Conservation (phyloP, 371 early-diverging fungal genomes). For the Vairimorpha necatrix region DNA sequence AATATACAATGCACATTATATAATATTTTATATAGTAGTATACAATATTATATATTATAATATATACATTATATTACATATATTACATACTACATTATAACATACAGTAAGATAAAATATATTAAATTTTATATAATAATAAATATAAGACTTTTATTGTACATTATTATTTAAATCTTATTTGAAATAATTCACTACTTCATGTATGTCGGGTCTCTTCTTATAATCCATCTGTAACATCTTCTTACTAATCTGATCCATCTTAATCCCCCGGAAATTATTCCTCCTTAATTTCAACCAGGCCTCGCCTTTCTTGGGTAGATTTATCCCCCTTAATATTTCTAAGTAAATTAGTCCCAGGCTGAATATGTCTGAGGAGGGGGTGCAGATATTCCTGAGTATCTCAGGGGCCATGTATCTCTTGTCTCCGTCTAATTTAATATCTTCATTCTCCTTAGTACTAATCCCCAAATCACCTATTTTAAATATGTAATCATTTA, state of each 20-base stretch:
- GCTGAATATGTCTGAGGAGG: conserved; percentile 79
- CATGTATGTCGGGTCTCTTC: conserved; percentile 13
- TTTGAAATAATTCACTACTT: conserved; percentile 19
- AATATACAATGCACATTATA: too few relatives aligned
- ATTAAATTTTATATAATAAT: too few relatives aligned
- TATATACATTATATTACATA: too few relatives aligned
- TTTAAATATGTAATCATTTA: conserved; percentile 22
- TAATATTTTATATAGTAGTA: too few relatives aligned
- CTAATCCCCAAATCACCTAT: conserved; percentile 62
- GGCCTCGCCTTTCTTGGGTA: conserved; percentile 21
- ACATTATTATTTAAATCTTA: too few relatives aligned
- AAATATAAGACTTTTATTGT: too few relatives aligned
- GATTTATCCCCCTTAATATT: conserved; percentile 29
- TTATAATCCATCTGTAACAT: conserved; percentile 37
- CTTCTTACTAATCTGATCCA: conserved; percentile 22
- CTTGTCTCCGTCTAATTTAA: conserved; percentile 79
- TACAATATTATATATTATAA: too few relatives aligned
- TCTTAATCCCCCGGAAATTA: conserved; percentile 28
- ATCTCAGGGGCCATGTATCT: conserved; percentile 87
- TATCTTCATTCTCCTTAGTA: conserved; percentile 42
- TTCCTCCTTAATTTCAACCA: conserved; percentile 28
- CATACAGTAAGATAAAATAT: too few relatives aligned
- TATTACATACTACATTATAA: too few relatives aligned
- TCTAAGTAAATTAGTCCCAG: conserved; percentile 81
- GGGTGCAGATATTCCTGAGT: conserved; percentile 70